These are phyloP conservation scores for Cryphonectria naterciae DNA, from an alignment of 2,329 filamentous ascomycete genomes.

Conservation along the genomic window DNA sequence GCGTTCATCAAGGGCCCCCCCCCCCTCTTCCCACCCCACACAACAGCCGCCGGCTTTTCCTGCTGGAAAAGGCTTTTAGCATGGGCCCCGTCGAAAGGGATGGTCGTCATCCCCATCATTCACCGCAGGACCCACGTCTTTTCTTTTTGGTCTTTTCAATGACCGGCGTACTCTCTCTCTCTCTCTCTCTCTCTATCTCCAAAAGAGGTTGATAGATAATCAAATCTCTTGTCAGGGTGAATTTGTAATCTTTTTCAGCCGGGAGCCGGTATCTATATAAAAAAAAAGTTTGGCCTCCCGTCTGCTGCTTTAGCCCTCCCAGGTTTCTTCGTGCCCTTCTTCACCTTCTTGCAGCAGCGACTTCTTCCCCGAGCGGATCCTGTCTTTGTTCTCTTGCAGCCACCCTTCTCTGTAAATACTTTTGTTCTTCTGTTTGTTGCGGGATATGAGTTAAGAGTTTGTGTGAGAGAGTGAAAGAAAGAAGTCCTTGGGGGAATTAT, in stretches of 20 bases:
- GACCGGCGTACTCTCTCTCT: not conserved
- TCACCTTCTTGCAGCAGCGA: not conserved
- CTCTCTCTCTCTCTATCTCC: not conserved
- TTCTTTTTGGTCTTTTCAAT: not conserved
- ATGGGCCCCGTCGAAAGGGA: conserved; percentile 1
- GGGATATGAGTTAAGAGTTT: not conserved
- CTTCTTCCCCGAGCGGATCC: not conserved
- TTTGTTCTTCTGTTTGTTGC: not conserved
- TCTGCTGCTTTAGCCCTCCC: not conserved
- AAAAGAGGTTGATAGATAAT: not conserved
- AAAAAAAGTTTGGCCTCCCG: not conserved
- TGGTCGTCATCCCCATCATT: not conserved
- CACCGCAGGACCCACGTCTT: not conserved
- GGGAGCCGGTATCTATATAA: not conserved
- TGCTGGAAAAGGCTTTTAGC: not conserved
- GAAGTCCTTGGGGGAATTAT: conserved; percentile 16
- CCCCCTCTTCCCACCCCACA: not conserved
- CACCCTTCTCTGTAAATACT: not conserved
- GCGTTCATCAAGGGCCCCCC: not conserved
- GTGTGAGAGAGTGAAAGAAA: conserved; percentile 35
- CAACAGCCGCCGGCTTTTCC: not conserved
- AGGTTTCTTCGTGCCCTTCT: not conserved
- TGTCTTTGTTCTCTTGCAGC: not conserved
- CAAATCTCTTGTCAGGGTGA: not conserved
- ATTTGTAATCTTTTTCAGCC: not conserved